Evolutionary conservation across 371 early-diverging fungal genomes (phyloP).

Genomic region (Haplosporangium sp.): DNA sequence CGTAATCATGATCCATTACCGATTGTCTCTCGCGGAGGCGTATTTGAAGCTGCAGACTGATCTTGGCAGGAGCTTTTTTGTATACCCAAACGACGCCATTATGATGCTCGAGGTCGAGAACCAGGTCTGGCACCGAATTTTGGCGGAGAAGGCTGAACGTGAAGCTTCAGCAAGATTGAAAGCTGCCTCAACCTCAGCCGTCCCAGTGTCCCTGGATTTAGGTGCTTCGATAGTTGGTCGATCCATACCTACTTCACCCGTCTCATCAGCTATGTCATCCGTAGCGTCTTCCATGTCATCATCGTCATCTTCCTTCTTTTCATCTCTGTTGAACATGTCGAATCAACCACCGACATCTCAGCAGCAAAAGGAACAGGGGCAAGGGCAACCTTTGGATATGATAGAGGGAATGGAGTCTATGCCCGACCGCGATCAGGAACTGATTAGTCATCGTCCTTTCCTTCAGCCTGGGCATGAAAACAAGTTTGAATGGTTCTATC

Average conservation of each 20-base stretch:
- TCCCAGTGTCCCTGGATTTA: background rate
- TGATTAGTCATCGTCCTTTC: conserved; percentile 17
- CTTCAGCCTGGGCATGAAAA: conserved; percentile 20
- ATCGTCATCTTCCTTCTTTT: conserved; percentile 38
- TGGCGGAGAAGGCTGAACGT: conserved; percentile 13
- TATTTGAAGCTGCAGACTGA: conserved; percentile 67
- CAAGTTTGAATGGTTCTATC: conserved; percentile 67
- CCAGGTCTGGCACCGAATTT: conserved; percentile 47
- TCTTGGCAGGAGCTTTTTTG: conserved; percentile 68
- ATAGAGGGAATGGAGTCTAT: conserved; percentile 42
- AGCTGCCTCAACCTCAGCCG: background rate
- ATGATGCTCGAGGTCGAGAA: conserved; percentile 57
- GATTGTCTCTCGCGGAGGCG: conserved; percentile 64
- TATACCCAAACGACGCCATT: conserved; percentile 65
- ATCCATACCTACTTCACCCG: background rate
- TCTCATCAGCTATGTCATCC: conserved; percentile 31
- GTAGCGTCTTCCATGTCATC: conserved; percentile 31
- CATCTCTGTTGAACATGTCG: conserved; percentile 34
- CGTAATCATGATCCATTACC: conserved; percentile 67
- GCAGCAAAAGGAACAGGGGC: conserved; percentile 1
- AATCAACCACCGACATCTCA: background rate
- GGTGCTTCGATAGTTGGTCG: no score
- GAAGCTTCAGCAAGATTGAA: conserved; percentile 4
- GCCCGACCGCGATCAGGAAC: conserved; percentile 4
- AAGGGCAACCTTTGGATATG: background rate